These are phyloP conservation scores for Aspergillus ochraceus DNA, from an alignment of 2,329 filamentous ascomycete species.

Conservation along the genomic window DNA sequence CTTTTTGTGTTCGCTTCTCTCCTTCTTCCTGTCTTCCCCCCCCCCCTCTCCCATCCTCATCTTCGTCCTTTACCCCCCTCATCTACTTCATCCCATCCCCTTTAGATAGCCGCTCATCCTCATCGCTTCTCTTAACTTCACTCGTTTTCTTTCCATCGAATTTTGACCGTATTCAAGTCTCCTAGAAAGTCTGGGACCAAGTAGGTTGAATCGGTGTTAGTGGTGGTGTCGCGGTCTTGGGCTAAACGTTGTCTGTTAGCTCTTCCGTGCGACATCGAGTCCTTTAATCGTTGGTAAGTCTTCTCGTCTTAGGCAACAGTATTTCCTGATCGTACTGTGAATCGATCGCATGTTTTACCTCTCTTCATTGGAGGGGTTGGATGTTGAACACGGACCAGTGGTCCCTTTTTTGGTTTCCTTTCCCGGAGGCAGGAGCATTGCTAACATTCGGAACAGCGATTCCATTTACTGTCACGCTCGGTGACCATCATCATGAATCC, in stretches of 20 bases:
- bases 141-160: background rate
- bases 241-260: background rate
- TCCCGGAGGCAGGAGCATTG: too few relatives aligned
- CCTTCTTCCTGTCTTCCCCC: background rate
- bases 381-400: background rate
- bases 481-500: slow-evolving; percentile 14
- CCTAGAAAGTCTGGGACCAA: background rate
- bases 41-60: background rate
- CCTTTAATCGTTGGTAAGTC: background rate
- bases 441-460: background rate
- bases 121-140: background rate
- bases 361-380: background rate
- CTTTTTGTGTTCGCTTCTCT: slow-evolving; percentile 3
- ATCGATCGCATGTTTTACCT: background rate
- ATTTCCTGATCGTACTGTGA: background rate
- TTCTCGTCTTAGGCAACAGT: background rate
- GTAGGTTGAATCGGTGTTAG: background rate
- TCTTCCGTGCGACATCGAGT: background rate
- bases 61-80: background rate
- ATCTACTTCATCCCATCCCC: background rate
- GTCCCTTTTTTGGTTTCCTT: background rate
- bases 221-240: background rate
- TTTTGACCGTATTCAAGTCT: background rate
- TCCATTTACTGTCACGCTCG: background rate
- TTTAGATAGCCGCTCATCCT: background rate